Base-by-base conservation (phyloP, 768 basidiomycete species). In the Phallus indusiatus region DNA sequence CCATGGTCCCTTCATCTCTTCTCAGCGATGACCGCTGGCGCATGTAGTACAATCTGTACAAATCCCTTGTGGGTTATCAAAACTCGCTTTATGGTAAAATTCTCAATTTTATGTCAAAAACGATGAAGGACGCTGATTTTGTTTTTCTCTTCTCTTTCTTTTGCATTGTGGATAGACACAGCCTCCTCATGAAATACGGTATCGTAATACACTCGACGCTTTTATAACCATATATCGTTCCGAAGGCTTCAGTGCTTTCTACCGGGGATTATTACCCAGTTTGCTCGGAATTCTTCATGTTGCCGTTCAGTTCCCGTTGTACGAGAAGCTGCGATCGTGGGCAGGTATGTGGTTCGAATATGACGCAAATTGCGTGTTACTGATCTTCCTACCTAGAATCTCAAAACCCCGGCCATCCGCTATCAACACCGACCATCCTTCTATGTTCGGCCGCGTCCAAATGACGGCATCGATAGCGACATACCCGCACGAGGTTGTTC, bases 61-160 rank as follows among this genome's bases (percentile, higher is more conserved):
- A 97, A 92, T 72, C 96, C 96, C 0, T 72, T 99, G 7, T 99
- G 96, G 96, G 93, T 99, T 47, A 94, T 99, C 71, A 98, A 97
- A 76, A 98, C 95, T 21, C 84, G 96, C 28, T 97, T 98, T 75
- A 98, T 98, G 96, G 95, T 95, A 63, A 18, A 28, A 17, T 18
- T 20, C 59, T 24, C 46, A 37, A 53, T 64, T 60, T 49, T 42
- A 50, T 55, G n/a, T 55, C 34, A 7, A 28, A 7, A 28, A n/a
- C n/a, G 28, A 28, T 20, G 55, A 18, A 35, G 48, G 5, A 53
- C 18, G 58, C 54, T 24, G 14, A 8, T 34, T 4, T 49, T 18
- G 35, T 48, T 53, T 51, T 36, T 63, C 56, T 34, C 4, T 49
- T 18, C 34, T 48, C 51, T 51, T 36, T 63, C 56, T 65, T 64